Evolutionary conservation across 2,329 filamentous ascomycete genomes (phyloP), one percentile per base, ranked within the genome.

Genomic region (Botrytis sinoallii): DNA sequence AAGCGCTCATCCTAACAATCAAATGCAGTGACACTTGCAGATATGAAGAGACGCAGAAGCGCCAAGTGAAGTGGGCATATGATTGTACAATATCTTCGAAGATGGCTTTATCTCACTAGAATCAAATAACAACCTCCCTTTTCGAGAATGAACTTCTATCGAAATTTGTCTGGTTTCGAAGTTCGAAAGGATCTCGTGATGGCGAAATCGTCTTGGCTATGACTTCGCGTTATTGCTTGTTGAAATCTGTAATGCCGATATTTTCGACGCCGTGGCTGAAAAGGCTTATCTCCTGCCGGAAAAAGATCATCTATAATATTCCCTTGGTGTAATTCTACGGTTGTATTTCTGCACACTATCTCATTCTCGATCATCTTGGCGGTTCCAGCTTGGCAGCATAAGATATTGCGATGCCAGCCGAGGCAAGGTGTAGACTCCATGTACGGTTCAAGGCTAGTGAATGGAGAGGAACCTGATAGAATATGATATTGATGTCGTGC

Each of bases 31-130:
- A 7, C n/a, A 60, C 46, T 69, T 29, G 46, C 38, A 59, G 70
- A 68, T 55, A 68, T 72, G 40, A 48, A 72, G 63, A 72, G 71
- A 72, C 48, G 71, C 55, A 60, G 63, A 59, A 69, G 40, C 63
- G 63, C 63, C 52, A 72, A 69, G 64, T 29, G 32, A 68, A 35
- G n/a, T 68, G 63, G 25, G 63, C 38, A 42, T 57, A 60, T 46
- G 63, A 59, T 72, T 46, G 48, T 68, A 57, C 55, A 68, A 59
- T 69, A 55, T 42, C 32, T 61, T 69, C n/a, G 9, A 46, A 44
- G 29, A 72, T 72, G 63, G 64, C 71, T 69, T 72, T 42, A 69
- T 69, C 64, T 44, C 25, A 16, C 12, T n/a, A 48, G 29, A 48
- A 44, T 38, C 29, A 32, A 66, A 66, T 40, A 68, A 29, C 71